phyloP scores from a whole-genome alignment of 805 yeast species.

The Barnettozyma californica region DNA sequence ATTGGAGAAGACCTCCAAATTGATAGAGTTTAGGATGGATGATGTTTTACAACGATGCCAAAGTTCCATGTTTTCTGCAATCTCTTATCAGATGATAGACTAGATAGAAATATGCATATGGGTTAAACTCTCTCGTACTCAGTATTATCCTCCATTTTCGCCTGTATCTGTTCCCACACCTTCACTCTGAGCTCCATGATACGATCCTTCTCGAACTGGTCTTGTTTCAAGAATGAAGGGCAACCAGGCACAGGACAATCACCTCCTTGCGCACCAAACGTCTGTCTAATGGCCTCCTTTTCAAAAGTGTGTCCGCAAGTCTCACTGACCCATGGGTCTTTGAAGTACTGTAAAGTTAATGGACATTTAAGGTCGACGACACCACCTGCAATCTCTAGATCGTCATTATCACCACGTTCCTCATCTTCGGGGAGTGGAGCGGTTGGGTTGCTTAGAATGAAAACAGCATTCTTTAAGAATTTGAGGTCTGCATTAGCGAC shows the following conservation, averaged over 20 bases:
- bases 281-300: slow-evolving; percentile 36
- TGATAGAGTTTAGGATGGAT: too few relatives aligned
- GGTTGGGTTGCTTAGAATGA: slow-evolving; percentile 53
- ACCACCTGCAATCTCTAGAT: slow-evolving; percentile 63
- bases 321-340: slow-evolving; percentile 48
- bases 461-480: slow-evolving; percentile 37
- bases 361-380: slow-evolving; percentile 65
- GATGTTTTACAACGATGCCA: too few relatives aligned
- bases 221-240: slow-evolving; percentile 27
- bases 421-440: slow-evolving; percentile 49
- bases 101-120: too few relatives aligned
- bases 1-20: too few relatives aligned
- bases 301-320: slow-evolving; percentile 64
- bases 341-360: slow-evolving; percentile 46
- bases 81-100: too few relatives aligned
- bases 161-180: slow-evolving; percentile 28
- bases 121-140: slow-evolving; percentile 16
- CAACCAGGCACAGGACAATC: slow-evolving; percentile 56
- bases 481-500: neutral
- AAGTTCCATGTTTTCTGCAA: too few relatives aligned
- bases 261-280: slow-evolving; percentile 19
- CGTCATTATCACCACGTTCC: slow-evolving; percentile 45
- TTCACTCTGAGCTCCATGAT: slow-evolving; percentile 53
- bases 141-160: slow-evolving; percentile 5
- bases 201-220: slow-evolving; percentile 41